A percentile compares a stretch with the other conserved stretches of the same genome.
phyloP scores from a whole-genome alignment of 208 protist species.

The Lotmaria passim region DNA sequence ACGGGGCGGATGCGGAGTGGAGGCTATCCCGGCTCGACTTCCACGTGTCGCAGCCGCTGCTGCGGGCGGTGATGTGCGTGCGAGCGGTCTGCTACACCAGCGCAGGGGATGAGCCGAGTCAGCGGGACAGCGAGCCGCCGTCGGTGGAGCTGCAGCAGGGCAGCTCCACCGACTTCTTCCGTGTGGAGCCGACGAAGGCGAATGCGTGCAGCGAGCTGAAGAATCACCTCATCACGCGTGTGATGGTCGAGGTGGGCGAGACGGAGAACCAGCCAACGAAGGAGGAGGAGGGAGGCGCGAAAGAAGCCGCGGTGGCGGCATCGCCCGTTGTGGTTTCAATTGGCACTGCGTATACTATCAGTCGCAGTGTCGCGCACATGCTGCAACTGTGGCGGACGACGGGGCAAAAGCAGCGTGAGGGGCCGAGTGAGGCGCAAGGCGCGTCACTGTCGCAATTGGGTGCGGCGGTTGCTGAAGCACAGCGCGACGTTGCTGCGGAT shows the following conservation, averaged over 20 bases:
- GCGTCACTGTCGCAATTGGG: neutral
- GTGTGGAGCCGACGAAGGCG: conserved; percentile 24
- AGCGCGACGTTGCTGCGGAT: neutral
- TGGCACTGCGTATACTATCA: neutral
- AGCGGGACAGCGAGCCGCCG: neutral
- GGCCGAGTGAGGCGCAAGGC: neutral
- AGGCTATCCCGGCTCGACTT: conserved; percentile 6
- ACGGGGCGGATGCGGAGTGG: conserved; percentile 12
- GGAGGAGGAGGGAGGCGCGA: neutral
- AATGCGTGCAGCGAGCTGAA: conserved; percentile 18
- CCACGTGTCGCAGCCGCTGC: conserved; percentile 19
- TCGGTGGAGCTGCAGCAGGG: neutral
- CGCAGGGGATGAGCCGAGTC: neutral
- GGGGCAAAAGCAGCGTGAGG: neutral
- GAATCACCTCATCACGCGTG: conserved; percentile 23
- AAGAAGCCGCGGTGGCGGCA: neutral
- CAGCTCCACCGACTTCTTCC: conserved; percentile 20
- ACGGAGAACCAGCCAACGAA: neutral
- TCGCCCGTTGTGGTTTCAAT: neutral
- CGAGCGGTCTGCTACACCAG: conserved; percentile 6
- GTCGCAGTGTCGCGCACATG: conserved; percentile 12
- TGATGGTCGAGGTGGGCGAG: conserved; percentile 14
- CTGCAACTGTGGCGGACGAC: neutral
- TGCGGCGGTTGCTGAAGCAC: neutral
- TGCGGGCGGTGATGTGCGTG: conserved; percentile 23